These are phyloP conservation scores for Alternaria sp. DNA, from an alignment of 2,329 filamentous ascomycete species.

Conservation along the genomic window DNA sequence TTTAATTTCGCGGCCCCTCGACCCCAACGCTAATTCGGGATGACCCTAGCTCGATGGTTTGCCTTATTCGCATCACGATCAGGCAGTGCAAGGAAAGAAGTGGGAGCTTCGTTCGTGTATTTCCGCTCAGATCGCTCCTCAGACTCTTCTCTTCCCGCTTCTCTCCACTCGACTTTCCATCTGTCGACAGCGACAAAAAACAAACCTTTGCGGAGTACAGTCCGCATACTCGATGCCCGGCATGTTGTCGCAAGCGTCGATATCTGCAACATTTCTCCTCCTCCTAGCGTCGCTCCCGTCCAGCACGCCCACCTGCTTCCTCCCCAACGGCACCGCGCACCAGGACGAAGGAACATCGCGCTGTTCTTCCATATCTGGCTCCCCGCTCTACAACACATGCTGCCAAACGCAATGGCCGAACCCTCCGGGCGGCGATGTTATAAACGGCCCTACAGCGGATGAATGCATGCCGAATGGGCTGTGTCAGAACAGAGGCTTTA, in stretches of 20 bases:
- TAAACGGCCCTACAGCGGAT: slow-evolving; percentile 10
- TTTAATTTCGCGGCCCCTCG: neutral
- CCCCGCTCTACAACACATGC: slow-evolving; percentile 11
- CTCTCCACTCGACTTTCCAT: neutral
- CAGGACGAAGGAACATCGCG: neutral
- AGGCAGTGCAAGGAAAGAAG: neutral
- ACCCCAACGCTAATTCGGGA: neutral
- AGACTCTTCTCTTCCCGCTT: neutral
- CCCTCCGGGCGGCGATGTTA: slow-evolving; percentile 7
- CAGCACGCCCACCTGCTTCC: slow-evolving; percentile 2
- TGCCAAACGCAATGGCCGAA: slow-evolving; percentile 14
- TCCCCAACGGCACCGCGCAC: slow-evolving; percentile 7
- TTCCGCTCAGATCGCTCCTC: neutral
- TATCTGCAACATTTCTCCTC: neutral
- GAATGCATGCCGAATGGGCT: slow-evolving; percentile 23
- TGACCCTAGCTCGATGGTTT: neutral
- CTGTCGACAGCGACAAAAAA: neutral
- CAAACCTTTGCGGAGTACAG: neutral
- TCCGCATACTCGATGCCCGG: neutral
- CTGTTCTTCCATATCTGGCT: slow-evolving; percentile 5
- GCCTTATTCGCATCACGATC: neutral
- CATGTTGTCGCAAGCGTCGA: neutral
- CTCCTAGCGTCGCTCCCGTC: neutral
- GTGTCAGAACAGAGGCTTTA: slow-evolving; percentile 14
- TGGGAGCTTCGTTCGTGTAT: neutral